Conservation (phyloP, 2,329 filamentous ascomycete genomes). For the Xylaria multiplex region DNA sequence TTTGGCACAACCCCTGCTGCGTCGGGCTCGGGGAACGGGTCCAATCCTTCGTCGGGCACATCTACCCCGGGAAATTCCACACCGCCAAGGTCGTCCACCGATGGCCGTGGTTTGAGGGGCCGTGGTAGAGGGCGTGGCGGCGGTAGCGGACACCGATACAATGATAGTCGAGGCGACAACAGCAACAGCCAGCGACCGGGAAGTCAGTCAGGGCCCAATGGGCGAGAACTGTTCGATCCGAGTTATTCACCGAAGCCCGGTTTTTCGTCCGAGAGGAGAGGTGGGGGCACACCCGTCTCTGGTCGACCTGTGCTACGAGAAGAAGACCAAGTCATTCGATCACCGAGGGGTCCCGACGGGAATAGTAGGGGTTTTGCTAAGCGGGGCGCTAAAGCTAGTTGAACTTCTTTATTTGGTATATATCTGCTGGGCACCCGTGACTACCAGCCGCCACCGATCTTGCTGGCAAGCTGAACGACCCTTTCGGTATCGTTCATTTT, state of each 20-base stretch:
- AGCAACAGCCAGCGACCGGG: constrained; percentile 43
- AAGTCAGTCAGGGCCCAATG: constrained; percentile 50
- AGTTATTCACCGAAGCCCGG: constrained; percentile 73
- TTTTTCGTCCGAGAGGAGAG: constrained; percentile 57
- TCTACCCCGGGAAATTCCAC: constrained; percentile 72
- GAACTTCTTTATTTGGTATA: constrained; percentile 47
- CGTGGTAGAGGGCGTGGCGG: constrained; percentile 58
- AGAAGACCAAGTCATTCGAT: constrained; percentile 74
- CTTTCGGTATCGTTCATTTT: constrained; percentile 76
- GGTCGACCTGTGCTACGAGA: constrained; percentile 63
- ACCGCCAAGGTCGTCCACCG: constrained; percentile 60
- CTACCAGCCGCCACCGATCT: constrained; percentile 94
- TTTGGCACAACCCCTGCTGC: constrained; percentile 51
- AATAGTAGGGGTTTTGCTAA: constrained; percentile 77
- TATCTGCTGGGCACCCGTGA: constrained; percentile 33
- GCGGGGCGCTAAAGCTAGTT: constrained; percentile 66
- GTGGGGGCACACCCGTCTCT: constrained; percentile 49
- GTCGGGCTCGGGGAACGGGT: constrained; percentile 39
- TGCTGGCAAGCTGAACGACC: constrained; percentile 88
- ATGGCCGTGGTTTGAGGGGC: constrained; percentile 61
- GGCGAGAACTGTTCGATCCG: constrained; percentile 80
- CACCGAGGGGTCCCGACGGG: constrained; percentile 80
- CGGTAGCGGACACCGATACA: constrained; percentile 50
- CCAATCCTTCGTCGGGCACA: constrained; percentile 61
- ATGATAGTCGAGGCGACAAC: constrained; percentile 41